These are phyloP conservation scores for Chenopodium suecicum DNA, from an alignment of 148 eudicot genomes.

Conservation along the genomic window DNA sequence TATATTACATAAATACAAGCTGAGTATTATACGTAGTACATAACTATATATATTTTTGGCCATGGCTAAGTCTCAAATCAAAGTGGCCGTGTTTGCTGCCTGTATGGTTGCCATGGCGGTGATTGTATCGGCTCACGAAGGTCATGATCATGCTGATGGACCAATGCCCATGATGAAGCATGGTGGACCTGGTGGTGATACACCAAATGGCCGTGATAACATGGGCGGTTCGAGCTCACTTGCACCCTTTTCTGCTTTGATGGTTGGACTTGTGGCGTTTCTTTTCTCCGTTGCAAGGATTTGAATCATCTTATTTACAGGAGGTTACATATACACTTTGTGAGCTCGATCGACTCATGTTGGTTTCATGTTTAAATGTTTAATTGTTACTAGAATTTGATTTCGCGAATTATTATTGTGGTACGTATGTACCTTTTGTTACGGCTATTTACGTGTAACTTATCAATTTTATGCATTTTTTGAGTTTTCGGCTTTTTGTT, in stretches of 20 bases:
- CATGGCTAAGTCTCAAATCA: constrained; percentile 22
- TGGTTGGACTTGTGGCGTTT: constrained; percentile 17
- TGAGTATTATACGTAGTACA: no score
- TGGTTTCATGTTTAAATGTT: not conserved
- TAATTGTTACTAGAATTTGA: not conserved
- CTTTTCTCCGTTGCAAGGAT: constrained; percentile 20
- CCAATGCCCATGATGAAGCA: not conserved
- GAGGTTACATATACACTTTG: not conserved
- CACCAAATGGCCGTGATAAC: not conserved
- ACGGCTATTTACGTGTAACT: not conserved
- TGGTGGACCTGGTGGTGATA: not conserved
- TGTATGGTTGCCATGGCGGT: constrained; percentile 16
- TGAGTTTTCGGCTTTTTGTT: not conserved
- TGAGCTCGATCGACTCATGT: not conserved
- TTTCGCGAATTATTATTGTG: not conserved
- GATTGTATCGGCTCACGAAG: constrained; percentile 21
- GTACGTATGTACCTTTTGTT: not conserved
- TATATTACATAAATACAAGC: no score
- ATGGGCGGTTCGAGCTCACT: constrained; percentile 6
- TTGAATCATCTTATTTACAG: not conserved
- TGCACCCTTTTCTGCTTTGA: constrained; percentile 20
- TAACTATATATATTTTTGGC: not conserved
- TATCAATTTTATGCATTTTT: not conserved
- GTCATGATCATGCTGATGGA: constrained; percentile 1
- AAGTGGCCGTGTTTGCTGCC: not conserved